phyloP scores from a whole-genome alignment of 2,329 filamentous ascomycete genomes.

The Colletotrichum eleusines region DNA sequence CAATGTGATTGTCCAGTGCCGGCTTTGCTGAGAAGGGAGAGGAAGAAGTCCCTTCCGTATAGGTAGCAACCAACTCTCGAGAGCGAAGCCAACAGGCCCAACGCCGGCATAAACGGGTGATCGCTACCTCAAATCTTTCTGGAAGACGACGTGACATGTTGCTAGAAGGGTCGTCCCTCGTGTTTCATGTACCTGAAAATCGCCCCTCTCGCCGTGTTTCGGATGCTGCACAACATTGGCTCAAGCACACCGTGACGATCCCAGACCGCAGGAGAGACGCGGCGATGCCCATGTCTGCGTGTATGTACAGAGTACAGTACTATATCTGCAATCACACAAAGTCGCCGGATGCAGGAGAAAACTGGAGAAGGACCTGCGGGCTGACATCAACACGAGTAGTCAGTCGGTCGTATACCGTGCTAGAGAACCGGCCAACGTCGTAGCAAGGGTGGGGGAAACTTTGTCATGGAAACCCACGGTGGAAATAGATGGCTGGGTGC shows the following conservation, averaged over 20 bases:
- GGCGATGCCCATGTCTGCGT: constrained; percentile 22
- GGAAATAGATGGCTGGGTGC: constrained; percentile 38
- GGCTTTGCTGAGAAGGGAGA: constrained; percentile 21
- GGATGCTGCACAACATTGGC: constrained; percentile 45
- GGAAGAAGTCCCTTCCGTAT: constrained; percentile 3
- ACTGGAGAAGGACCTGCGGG: constrained; percentile 37
- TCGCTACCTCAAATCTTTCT: constrained; percentile 42
- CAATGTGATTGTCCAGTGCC: constrained; percentile 16
- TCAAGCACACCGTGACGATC: constrained; percentile 36
- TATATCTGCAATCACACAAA: constrained; percentile 19
- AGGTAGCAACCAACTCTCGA: neutral
- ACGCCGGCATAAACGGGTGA: constrained; percentile 37
- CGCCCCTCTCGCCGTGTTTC: constrained; percentile 46
- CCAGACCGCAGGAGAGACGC: constrained; percentile 31
- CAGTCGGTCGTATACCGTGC: constrained; percentile 23
- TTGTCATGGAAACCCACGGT: constrained; percentile 28
- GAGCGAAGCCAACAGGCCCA: constrained; percentile 17
- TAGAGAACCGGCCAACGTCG: constrained; percentile 15
- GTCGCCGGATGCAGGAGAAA: constrained; percentile 34
- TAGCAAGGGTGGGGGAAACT: constrained; percentile 32
- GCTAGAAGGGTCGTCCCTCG: constrained; percentile 29
- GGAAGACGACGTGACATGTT: constrained; percentile 43
- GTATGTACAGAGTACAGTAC: no score
- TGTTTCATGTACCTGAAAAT: constrained; percentile 47
- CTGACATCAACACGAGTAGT: constrained; percentile 39